Conservation (phyloP, 345 rosid species). For the Eucalyptus globulus region DNA sequence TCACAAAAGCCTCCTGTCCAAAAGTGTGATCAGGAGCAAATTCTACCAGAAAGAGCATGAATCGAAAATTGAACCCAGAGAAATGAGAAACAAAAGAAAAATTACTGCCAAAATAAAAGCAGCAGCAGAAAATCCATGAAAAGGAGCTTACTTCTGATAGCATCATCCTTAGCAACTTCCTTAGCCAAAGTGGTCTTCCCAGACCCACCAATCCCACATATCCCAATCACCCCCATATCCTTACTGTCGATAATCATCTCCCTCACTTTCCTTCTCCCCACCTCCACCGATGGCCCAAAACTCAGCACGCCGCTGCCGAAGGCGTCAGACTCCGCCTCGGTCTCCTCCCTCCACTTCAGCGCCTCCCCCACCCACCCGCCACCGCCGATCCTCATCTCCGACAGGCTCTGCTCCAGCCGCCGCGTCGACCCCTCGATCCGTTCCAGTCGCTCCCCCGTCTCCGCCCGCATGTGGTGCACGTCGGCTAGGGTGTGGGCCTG, state of each 20-base stretch:
- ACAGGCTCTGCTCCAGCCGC: conserved; percentile 39
- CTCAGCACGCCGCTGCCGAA: conserved; percentile 1
- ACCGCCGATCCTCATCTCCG: conserved; percentile 47
- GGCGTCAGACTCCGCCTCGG: conserved; percentile 16
- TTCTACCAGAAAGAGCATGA: not conserved
- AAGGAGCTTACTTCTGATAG: conserved; percentile 44
- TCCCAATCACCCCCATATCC: conserved; percentile 30
- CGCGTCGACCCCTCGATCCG: conserved; percentile 20
- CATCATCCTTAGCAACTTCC: conserved; percentile 48
- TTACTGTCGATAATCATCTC: conserved; percentile 51
- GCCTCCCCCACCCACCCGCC: conserved; percentile 63
- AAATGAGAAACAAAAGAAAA: not conserved
- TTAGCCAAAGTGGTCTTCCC: conserved; percentile 85
- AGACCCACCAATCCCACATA: conserved; percentile 77
- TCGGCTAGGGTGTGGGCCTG: conserved; percentile 54
- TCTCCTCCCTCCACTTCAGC: conserved; percentile 32
- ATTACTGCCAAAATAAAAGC: not conserved
- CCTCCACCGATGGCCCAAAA: conserved; percentile 34
- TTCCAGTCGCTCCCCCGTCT: conserved; percentile 34
- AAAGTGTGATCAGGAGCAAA: not conserved
- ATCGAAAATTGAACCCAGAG: not conserved
- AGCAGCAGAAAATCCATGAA: not conserved
- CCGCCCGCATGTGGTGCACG: conserved; percentile 38
- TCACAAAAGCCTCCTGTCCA: not conserved
- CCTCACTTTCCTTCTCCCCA: conserved; percentile 64